Base-by-base conservation (phyloP, 371 early-diverging fungal genomes). In the Mortierella sp. region DNA sequence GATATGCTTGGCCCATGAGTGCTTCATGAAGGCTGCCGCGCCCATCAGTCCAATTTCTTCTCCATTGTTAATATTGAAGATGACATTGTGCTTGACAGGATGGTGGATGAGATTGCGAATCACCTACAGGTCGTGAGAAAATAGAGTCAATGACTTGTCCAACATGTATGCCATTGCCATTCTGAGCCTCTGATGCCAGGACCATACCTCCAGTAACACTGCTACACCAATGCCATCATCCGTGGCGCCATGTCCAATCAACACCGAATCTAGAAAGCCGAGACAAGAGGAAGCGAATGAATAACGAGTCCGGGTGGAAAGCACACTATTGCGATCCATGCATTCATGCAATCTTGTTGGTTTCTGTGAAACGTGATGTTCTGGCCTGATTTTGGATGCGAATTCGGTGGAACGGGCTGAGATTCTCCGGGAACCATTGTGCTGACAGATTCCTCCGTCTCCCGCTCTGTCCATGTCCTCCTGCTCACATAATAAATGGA, bases 1-100 rank as follows among this genome's bases (percentile, higher is more conserved):
- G 47, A 94, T 86, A 22, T 89, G 71, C 21, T 80, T 63, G 37
- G 87, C 88, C 94, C 94, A 94, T 17, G 91, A 90, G 70, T 96
- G 95, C 14, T 83, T 74, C 43, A 90, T 78, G 71, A 95, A 93
- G 1, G 88, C 81, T 12, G 79, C 67, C 0, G 90, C 92, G 16
- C 96, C 96, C 54, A 88, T 73, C 21, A 92, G 73, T 0, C 93
- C 94, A 48, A 85, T 81, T 77, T 96, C 96, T 70, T 96, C 96
- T 34, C 89, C 90, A 67, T 94, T 93, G 74, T 94, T 94, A 54
- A 95, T 91, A 76, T 92, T 85, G 72, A 96, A 88, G 22, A 96
- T 83, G 52, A 94, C 83, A 16, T 83, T 82, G 57, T 85, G 79
- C 49, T 79, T 73, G 65, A 85, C 82, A 46, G 86, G 90, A 44